Base-by-base conservation (phyloP, 805 yeast genomes). In the Metschnikowia aberdeeniae region DNA sequence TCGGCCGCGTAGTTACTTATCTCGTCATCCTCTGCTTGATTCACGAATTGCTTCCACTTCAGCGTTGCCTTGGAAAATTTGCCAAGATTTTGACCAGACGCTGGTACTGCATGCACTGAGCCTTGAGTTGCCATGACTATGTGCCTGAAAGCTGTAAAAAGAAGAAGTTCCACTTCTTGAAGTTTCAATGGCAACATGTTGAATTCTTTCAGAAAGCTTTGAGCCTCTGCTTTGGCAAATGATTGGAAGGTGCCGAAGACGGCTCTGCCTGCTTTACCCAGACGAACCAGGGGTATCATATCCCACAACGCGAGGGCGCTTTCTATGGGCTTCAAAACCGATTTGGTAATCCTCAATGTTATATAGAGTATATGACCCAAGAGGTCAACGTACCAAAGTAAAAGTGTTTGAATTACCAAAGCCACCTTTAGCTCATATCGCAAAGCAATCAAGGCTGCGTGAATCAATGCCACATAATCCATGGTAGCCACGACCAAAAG, bases 111-210 rank as follows among this genome's bases (percentile, higher is more conserved):
- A 4, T 19, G 22, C 26, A 37, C 40, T 1, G 40, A 12, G 10
- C 35, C 34, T 14, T 39, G 42, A 5, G 27, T 39, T 20, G 42
- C 36, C n/a, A 39, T 32, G 11, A 39, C 14, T 9, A 39, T 12
- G 8, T 39, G 30, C 35, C 35, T 30, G 17, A 24, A 13, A 8
- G 22, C 36, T 1, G 42, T 30, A 24, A 39, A 32, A 14, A 31
- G 9, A 28, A 39, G 12, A 20, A 39, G 24, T 26, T 39, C 42
- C 22, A 39, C 14, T 39, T 39, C 42, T 7, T 39, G 42, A 8
- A 39, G 42, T 14, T 39, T 39, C 22, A 39, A 22, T n/a, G 42
- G 42, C 24, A 39, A 31, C 42, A 31, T 20, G 29, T 39, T 34
- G 24, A 39, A 32, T 24, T 39, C 42, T 20, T n/a, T 37, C 40